Percentiles rank a stretch among this genome's conserved stretches.
These are phyloP conservation scores for Corchorus olitorius DNA, from an alignment of 345 rosid genomes.

Conservation along the genomic window DNA sequence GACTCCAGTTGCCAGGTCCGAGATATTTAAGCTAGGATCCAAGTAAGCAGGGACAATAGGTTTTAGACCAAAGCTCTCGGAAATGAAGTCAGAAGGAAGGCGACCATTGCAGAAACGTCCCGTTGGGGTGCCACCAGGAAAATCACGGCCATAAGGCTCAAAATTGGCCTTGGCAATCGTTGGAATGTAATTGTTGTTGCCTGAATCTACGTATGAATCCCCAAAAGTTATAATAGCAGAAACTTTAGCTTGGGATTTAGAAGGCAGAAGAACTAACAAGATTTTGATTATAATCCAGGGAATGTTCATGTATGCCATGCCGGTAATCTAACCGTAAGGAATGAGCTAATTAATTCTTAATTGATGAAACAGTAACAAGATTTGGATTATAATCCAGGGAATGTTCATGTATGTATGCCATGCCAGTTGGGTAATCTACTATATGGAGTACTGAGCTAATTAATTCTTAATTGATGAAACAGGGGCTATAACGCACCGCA, in stretches of 20 bases:
- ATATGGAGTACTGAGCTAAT: too few species aligned
- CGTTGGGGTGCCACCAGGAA: conserved; percentile 46
- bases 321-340: too few species aligned
- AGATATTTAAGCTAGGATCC: conserved; percentile 49
- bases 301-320: not conserved
- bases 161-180: conserved; percentile 59
- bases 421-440: too few species aligned
- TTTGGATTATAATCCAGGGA: conserved; percentile 12
- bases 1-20: conserved; percentile 64
- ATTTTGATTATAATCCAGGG: conserved; percentile 13
- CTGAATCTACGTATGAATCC: conserved; percentile 65
- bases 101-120: conserved; percentile 70
- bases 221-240: conserved; percentile 68
- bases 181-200: conserved; percentile 59
- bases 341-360: too few species aligned
- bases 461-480: too few species aligned
- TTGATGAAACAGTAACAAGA: too few species aligned
- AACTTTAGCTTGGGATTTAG: conserved; percentile 34
- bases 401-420: not conserved
- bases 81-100: conserved; percentile 52
- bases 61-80: conserved; percentile 59
- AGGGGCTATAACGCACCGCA: too few species aligned
- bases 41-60: conserved; percentile 57
- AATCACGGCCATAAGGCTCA: conserved; percentile 64
- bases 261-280: not conserved